phyloP scores from a whole-genome alignment of 2,329 filamentous ascomycete genomes.

The Ceratocystis colombiana region DNA sequence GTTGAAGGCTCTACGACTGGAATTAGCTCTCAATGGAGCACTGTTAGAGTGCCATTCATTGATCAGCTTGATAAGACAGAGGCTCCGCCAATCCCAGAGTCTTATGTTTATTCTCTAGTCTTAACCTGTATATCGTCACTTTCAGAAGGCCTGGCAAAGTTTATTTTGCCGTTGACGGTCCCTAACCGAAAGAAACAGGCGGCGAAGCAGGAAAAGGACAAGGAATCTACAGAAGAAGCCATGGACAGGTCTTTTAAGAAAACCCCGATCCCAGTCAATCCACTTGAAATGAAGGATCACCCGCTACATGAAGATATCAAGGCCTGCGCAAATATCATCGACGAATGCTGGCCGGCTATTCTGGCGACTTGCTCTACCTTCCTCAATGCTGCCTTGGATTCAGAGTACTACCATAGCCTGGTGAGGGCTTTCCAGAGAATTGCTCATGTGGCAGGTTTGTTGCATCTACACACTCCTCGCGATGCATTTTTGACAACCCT shows the following conservation, averaged over 20 bases:
- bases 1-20: slow-evolving; percentile 59
- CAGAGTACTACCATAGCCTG: slow-evolving; percentile 84
- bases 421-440: slow-evolving; percentile 92
- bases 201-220: slow-evolving; percentile 36
- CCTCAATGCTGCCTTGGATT: slow-evolving; percentile 79
- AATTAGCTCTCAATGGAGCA: slow-evolving; percentile 87
- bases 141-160: slow-evolving; percentile 86
- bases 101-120: slow-evolving; percentile 84
- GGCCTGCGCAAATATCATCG: slow-evolving; percentile 70
- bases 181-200: slow-evolving; percentile 47
- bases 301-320: slow-evolving; percentile 60
- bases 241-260: slow-evolving; percentile 58
- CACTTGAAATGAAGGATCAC: slow-evolving; percentile 63
- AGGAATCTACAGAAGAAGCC: slow-evolving; percentile 17
- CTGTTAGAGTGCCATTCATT: slow-evolving; percentile 74
- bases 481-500: slow-evolving; percentile 93
- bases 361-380: slow-evolving; percentile 94
- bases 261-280: slow-evolving; percentile 73
- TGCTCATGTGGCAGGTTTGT: slow-evolving; percentile 81
- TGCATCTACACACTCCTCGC: slow-evolving; percentile 73
- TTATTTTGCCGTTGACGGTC: slow-evolving; percentile 82
- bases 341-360: slow-evolving; percentile 90
- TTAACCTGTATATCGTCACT: slow-evolving; percentile 81
- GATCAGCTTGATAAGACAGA: slow-evolving; percentile 92
- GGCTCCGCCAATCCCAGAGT: slow-evolving; percentile 72